These are phyloP conservation scores for Fusarium lateritium DNA, from an alignment of 2,329 filamentous ascomycete genomes.

Conservation along the genomic window DNA sequence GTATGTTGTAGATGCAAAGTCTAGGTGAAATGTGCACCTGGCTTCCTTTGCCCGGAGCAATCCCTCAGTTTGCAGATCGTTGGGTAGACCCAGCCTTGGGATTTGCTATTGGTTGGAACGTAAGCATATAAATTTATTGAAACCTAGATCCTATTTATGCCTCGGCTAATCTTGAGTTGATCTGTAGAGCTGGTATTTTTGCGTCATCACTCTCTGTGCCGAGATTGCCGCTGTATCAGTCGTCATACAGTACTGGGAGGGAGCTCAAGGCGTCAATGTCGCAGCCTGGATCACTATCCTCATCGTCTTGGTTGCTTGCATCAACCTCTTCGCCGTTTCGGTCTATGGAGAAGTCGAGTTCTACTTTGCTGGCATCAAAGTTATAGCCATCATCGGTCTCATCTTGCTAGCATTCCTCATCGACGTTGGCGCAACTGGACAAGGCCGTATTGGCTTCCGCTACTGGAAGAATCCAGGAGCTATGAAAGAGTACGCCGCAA, in stretches of 20 bases:
- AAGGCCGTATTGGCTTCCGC: not conserved
- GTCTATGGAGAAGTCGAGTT: not conserved
- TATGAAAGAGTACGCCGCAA: not conserved
- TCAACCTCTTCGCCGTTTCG: not conserved
- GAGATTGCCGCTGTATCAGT: not conserved
- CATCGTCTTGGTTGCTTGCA: not conserved
- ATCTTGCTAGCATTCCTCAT: no score
- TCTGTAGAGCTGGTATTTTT: no score
- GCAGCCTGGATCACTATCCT: not conserved
- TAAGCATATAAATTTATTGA: no score
- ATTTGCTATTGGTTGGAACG: no score
- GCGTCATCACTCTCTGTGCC: not conserved
- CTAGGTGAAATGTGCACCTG: not conserved
- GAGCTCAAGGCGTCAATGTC: not conserved
- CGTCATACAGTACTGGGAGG: not conserved
- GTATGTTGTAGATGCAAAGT: not conserved
- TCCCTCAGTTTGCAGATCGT: no score
- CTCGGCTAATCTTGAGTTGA: no score
- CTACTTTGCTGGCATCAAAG: not conserved
- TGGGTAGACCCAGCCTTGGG: no score
- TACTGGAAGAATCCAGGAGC: not conserved
- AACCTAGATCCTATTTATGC: no score
- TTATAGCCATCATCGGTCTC: not conserved
- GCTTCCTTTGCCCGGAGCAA: not conserved
- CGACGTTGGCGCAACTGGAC: no score